A percentile compares a stretch with the other conserved stretches of the same genome.
Evolutionary conservation across 148 eudicot genomes (phyloP).

Genomic region (Vaccinium corymbosum): DNA sequence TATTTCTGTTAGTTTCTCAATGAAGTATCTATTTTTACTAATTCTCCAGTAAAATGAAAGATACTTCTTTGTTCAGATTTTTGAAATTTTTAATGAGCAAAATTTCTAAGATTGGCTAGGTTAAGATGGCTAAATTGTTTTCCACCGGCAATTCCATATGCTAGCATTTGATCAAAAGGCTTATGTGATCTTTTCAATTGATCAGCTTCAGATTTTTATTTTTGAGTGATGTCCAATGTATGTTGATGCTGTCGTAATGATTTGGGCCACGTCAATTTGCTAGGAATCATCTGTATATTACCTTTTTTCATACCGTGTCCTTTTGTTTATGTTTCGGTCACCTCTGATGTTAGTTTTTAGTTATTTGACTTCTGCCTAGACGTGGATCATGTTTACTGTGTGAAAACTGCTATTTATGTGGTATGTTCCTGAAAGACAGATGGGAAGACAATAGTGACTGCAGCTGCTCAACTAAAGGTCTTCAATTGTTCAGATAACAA

Average conservation of each 20-base stretch:
- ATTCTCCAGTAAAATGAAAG: background rate
- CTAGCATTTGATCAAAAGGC: background rate
- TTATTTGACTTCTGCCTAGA: background rate
- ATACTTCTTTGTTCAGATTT: background rate
- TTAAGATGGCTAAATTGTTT: background rate
- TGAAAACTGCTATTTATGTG: constrained; percentile 11
- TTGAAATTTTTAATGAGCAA: constrained; percentile 1
- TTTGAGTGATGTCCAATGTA: background rate
- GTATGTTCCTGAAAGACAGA: constrained; percentile 37
- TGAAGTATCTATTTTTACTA: background rate
- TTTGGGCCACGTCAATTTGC: background rate
- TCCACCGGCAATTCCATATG: background rate
- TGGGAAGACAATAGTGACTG: constrained; percentile 79
- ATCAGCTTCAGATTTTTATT: background rate
- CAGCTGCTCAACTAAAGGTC: constrained; percentile 86
- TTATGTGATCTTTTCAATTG: background rate
- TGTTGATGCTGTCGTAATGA: background rate
- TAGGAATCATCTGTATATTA: background rate
- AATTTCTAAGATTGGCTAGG: background rate
- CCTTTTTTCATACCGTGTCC: background rate
- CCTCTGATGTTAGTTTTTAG: constrained; percentile 3
- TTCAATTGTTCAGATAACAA: constrained; percentile 53
- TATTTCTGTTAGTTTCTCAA: background rate
- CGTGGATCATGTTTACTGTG: constrained; percentile 6
- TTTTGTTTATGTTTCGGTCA: background rate